Conservation (phyloP, 2,329 filamentous ascomycete genomes). For the Beauveria sp. region DNA sequence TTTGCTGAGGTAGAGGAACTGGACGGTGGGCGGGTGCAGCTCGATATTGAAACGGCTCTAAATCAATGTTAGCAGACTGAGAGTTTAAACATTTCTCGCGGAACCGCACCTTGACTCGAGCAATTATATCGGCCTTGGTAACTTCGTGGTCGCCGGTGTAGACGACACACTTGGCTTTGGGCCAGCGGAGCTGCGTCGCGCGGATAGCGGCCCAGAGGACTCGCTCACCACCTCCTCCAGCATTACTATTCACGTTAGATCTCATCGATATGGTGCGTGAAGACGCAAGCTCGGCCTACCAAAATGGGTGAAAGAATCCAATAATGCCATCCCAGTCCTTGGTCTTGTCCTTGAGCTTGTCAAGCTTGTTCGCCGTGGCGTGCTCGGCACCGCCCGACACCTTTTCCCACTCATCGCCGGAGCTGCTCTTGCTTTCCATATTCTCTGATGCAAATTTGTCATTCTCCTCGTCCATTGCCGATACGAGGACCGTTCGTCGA, state of each 20-base stretch:
- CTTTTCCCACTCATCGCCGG: conserved; percentile 64
- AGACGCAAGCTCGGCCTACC: conserved; percentile 45
- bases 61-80: conserved; percentile 13
- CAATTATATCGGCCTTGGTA: conserved; percentile 70
- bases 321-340: conserved; percentile 76
- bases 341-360: conserved; percentile 28
- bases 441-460: conserved; percentile 28
- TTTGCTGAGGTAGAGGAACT: conserved; percentile 86
- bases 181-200: conserved; percentile 83
- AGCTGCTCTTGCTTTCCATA: conserved; percentile 24
- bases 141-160: conserved; percentile 95
- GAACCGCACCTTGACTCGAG: conserved; percentile 58
- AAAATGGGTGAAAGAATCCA: conserved; percentile 97
- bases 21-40: conserved; percentile 72
- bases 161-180: conserved; percentile 79
- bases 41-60: conserved; percentile 87
- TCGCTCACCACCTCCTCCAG: conserved; percentile 88
- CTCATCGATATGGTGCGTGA: background rate
- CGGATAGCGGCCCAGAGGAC: conserved; percentile 94
- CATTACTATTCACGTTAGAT: conserved; percentile 56
- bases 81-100: background rate
- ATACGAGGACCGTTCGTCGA: conserved; percentile 50
- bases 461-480: conserved; percentile 41
- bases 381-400: conserved; percentile 43
- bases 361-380: conserved; percentile 26